Conservation (phyloP, 2,329 filamentous ascomycete species). For the Metarhizium album region DNA sequence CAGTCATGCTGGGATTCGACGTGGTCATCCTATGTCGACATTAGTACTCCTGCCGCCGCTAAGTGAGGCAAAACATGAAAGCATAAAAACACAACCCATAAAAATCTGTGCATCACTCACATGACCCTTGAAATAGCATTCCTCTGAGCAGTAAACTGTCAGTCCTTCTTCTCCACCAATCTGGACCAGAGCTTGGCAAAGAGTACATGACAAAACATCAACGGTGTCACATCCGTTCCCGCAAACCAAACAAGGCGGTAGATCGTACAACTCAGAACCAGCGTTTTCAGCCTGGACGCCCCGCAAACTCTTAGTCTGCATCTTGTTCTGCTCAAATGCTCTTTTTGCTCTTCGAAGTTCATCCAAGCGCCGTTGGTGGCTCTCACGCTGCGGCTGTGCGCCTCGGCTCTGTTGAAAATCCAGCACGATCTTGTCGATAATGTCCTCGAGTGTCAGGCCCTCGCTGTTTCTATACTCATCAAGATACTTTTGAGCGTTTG, state of each 20-base stretch:
- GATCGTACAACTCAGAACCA: slow-evolving; percentile 23
- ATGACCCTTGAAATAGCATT: slow-evolving; percentile 28
- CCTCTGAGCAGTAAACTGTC: slow-evolving; percentile 34
- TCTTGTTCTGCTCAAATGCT: slow-evolving; percentile 35
- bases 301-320: slow-evolving; percentile 24
- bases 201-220: slow-evolving; percentile 30
- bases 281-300: slow-evolving; percentile 17
- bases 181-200: slow-evolving; percentile 33
- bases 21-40: slow-evolving; percentile 25
- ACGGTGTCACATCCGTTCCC: slow-evolving; percentile 20
- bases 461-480: slow-evolving; percentile 22
- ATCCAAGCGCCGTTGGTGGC: slow-evolving; percentile 28
- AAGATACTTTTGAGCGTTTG: slow-evolving; percentile 27
- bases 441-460: slow-evolving; percentile 19
- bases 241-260: slow-evolving; percentile 32
- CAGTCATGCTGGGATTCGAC: slow-evolving; percentile 29
- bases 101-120: slow-evolving; percentile 22
- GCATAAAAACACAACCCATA: too few species aligned
- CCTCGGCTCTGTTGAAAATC: slow-evolving; percentile 20
- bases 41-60: slow-evolving; percentile 14
- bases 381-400: slow-evolving; percentile 26
- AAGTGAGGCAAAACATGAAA: neutral
- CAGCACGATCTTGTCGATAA: slow-evolving; percentile 23
- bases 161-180: slow-evolving; percentile 24
- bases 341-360: slow-evolving; percentile 37